Evolutionary conservation across 2,329 filamentous ascomycete genomes (phyloP).

Genomic region (Colletotrichum lini): DNA sequence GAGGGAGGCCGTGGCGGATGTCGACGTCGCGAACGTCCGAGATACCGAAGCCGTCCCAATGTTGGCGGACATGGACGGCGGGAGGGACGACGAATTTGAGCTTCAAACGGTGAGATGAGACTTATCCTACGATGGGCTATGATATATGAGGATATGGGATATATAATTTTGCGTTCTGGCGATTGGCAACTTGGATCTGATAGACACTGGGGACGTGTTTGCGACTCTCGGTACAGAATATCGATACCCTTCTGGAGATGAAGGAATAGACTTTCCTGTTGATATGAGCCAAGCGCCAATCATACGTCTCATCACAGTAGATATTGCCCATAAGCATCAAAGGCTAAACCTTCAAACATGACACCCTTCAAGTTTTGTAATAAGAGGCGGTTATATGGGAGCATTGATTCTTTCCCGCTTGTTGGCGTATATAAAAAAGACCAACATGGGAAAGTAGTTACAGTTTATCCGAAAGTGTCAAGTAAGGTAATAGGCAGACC

Average conservation of each 20-base stretch:
- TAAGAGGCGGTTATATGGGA: no score
- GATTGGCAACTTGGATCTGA: no score
- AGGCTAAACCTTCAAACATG: no score
- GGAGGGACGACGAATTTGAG: slow-evolving; percentile 45
- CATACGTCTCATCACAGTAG: no score
- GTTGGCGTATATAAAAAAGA: background rate
- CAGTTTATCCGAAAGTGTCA: background rate
- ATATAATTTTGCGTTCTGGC: no score
- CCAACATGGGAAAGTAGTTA: background rate
- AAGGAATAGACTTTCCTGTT: background rate
- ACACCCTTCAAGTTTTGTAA: no score
- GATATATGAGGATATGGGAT: background rate
- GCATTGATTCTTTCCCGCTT: background rate
- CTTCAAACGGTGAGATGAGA: slow-evolving; percentile 23
- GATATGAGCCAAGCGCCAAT: background rate
- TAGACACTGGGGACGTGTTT: no score
- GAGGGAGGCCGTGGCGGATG: slow-evolving; percentile 52
- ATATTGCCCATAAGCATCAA: no score
- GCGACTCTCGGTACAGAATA: background rate
- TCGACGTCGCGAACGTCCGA: slow-evolving; percentile 46
- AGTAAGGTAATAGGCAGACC: background rate
- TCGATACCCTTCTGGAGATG: background rate
- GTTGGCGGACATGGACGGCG: slow-evolving; percentile 51
- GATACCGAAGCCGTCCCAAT: slow-evolving; percentile 58
- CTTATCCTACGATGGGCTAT: background rate